phyloP scores from a whole-genome alignment of 371 early-diverging fungal species.

The Syncephalastrum sp. region DNA sequence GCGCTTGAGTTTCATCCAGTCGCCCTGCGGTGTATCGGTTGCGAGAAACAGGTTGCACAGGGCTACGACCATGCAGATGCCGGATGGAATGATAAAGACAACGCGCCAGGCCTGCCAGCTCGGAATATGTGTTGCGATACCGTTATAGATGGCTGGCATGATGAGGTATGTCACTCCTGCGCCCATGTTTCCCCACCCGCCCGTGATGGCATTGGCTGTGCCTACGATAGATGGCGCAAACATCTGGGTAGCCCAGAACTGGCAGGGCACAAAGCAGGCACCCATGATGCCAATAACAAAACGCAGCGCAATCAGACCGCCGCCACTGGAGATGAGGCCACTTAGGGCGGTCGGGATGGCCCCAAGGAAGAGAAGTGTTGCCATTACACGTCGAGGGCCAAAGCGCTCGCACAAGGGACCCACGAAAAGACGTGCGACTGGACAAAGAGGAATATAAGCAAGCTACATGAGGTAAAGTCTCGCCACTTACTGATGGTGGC shows the following conservation, averaged over 20 bases:
- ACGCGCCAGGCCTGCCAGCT: constrained; percentile 40
- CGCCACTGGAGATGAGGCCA: constrained; percentile 38
- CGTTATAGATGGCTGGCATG: constrained; percentile 51
- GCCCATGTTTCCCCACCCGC: constrained; percentile 72
- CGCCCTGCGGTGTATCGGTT: constrained; percentile 45
- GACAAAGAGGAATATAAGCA: constrained; percentile 10
- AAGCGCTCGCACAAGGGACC: constrained; percentile 54
- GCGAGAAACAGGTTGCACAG: constrained; percentile 28
- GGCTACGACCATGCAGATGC: constrained; percentile 44
- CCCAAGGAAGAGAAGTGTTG: constrained; percentile 44
- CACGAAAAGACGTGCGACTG: constrained; percentile 35
- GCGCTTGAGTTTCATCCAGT: constrained; percentile 25
- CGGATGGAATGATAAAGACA: constrained; percentile 44
- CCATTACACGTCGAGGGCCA: constrained; percentile 58
- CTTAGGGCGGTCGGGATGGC: constrained; percentile 47
- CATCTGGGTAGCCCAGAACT: constrained; percentile 63
- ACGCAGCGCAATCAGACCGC: constrained; percentile 41
- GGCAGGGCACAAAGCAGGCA: constrained; percentile 69
- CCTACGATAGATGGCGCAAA: constrained; percentile 55
- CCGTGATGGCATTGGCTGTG: constrained; percentile 64
- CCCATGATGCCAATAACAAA: constrained; percentile 59
- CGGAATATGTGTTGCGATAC: constrained; percentile 22
- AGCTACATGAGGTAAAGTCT: no score
- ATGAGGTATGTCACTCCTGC: constrained; percentile 58
- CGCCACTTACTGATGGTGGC: constrained; percentile 31